Evolutionary conservation across 148 eudicot species (phyloP).

Genomic region (Persicaria maculosa): DNA sequence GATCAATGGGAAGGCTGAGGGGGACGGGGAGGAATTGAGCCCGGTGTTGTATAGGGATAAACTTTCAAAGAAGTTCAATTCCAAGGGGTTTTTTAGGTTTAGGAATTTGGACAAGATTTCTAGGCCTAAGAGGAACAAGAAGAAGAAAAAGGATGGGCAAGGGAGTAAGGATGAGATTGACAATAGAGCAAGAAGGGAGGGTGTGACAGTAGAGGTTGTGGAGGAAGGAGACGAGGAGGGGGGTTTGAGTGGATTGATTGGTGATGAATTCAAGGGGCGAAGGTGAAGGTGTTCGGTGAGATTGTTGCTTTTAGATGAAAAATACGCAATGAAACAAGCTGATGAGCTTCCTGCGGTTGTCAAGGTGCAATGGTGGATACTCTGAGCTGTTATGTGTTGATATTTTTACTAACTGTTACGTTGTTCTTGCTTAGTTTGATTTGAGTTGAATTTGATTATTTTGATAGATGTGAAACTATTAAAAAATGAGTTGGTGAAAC

Average conservation of each 20-base stretch:
- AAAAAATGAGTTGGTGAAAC: too few species aligned
- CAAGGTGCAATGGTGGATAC: slow-evolving; percentile 33
- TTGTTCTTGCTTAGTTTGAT: too few species aligned
- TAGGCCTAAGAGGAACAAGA: slow-evolving; percentile 42
- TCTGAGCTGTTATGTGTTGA: too few species aligned
- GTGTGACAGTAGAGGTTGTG: slow-evolving; percentile 48
- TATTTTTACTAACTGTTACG: too few species aligned
- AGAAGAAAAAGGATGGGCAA: slow-evolving; percentile 20
- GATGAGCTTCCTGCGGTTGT: slow-evolving; percentile 74
- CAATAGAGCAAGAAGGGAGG: slow-evolving; percentile 26
- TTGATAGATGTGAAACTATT: too few species aligned
- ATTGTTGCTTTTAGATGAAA: slow-evolving; percentile 80
- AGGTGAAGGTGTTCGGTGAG: slow-evolving; percentile 79
- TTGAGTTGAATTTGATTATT: too few species aligned
- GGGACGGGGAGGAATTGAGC: slow-evolving; percentile 59
- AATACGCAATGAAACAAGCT: slow-evolving; percentile 30
- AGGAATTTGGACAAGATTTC: slow-evolving; percentile 70
- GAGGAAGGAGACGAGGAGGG: slow-evolving; percentile 42
- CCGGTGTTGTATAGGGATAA: slow-evolving; percentile 66
- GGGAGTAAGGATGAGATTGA: slow-evolving; percentile 9
- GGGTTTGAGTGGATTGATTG: slow-evolving; percentile 62
- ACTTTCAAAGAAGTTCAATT: slow-evolving; percentile 53
- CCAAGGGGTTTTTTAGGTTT: slow-evolving; percentile 59
- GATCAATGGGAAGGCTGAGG: slow-evolving; percentile 53
- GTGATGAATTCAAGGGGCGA: slow-evolving; percentile 44